A percentile compares a stretch with the other conserved stretches of the same genome.
Evolutionary conservation across 2,329 filamentous ascomycete genomes (phyloP).

Genomic region (Trichoderma atroviride): DNA sequence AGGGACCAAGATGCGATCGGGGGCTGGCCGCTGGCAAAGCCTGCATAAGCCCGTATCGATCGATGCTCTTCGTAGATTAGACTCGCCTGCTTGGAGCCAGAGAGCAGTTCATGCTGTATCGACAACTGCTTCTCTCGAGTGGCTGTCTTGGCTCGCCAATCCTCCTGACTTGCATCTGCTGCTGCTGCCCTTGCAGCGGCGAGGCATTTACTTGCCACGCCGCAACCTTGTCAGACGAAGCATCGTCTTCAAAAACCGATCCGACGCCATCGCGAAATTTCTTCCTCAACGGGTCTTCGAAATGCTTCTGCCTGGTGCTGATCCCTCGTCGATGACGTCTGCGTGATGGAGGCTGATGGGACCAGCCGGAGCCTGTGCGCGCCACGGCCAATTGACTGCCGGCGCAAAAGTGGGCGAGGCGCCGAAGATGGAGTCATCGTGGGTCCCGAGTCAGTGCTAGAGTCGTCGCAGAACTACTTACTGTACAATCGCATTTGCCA

Average conservation of each 20-base stretch:
- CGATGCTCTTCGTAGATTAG: constrained; percentile 7
- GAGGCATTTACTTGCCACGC: constrained; percentile 8
- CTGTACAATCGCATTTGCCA: background rate
- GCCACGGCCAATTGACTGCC: constrained; percentile 12
- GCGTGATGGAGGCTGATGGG: constrained; percentile 24
- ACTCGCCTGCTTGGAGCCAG: background rate
- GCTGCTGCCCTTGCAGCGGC: constrained; percentile 8
- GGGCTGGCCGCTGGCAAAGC: background rate
- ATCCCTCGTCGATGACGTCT: constrained; percentile 25
- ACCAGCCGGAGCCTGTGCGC: constrained; percentile 7
- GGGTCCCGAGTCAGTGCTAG: background rate
- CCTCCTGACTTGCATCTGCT: background rate
- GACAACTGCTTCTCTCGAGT: background rate
- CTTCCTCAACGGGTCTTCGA: constrained; percentile 9
- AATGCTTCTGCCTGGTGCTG: constrained; percentile 26
- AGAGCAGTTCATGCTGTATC: background rate
- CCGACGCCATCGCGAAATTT: background rate
- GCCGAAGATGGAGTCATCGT: constrained; percentile 18
- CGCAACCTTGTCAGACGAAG: constrained; percentile 8
- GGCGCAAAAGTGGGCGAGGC: constrained; percentile 5
- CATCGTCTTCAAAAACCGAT: background rate
- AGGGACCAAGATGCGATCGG: constrained; percentile 19
- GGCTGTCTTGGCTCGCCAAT: background rate
- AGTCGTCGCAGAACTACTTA: background rate
- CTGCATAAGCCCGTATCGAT: constrained; percentile 14